A percentile compares a stretch with the other conserved stretches of the same genome.
Evolutionary conservation across 176 grass and related monocot species (phyloP).

Genomic region (Avena sativa): DNA sequence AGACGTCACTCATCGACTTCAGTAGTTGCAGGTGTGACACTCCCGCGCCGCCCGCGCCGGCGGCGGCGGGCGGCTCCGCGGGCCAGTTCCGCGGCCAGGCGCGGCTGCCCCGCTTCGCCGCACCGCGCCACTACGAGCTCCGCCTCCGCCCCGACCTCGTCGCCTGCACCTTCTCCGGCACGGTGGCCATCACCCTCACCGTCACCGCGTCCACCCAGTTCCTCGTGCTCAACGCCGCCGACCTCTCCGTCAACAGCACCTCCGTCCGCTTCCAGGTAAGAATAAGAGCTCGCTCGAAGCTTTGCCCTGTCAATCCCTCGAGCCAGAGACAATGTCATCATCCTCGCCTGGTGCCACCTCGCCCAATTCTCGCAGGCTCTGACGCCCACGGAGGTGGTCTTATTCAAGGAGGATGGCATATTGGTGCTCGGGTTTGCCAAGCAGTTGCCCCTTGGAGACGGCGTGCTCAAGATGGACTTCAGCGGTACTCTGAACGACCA

Average conservation of each 20-base stretch:
- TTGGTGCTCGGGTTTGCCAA: constrained; percentile 64
- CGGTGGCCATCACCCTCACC: constrained; percentile 47
- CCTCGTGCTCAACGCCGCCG: constrained; percentile 78
- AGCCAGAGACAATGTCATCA: neutral
- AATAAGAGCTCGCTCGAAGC: neutral
- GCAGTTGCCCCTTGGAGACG: constrained; percentile 54
- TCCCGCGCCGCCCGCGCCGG: neutral
- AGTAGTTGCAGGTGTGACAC: too few relatives aligned
- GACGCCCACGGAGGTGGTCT: constrained; percentile 41
- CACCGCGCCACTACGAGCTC: constrained; percentile 65
- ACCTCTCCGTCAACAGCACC: constrained; percentile 51
- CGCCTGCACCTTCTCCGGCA: constrained; percentile 61
- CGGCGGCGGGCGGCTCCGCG: neutral
- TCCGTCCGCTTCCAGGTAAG: constrained; percentile 55
- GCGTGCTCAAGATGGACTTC: constrained; percentile 64
- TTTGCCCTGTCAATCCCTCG: neutral
- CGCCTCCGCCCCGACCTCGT: constrained; percentile 61
- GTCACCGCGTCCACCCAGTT: constrained; percentile 62
- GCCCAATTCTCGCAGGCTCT: constrained; percentile 30
- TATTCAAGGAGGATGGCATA: constrained; percentile 64
- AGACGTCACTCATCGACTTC: too few relatives aligned
- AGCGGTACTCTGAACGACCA: constrained; percentile 68
- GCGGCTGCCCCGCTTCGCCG: constrained; percentile 63
- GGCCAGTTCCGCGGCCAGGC: constrained; percentile 59
- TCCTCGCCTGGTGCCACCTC: neutral